A percentile compares a stretch with the other conserved stretches of the same genome.
phyloP scores from a whole-genome alignment of 2,329 filamentous ascomycete genomes.

The Diaporthe humulicola region DNA sequence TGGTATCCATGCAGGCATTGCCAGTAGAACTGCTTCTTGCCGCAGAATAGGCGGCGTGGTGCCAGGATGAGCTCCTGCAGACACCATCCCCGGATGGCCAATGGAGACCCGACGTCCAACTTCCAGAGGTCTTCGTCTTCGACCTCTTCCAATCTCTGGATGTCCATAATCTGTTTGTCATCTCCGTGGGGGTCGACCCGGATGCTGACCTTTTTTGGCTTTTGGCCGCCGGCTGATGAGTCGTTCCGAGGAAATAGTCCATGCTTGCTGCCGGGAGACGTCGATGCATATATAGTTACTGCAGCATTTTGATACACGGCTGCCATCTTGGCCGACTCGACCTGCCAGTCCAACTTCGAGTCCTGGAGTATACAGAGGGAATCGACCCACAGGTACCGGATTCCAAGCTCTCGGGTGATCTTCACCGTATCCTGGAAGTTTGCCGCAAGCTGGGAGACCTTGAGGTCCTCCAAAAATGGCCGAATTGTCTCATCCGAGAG shows the following conservation, averaged over 20 bases:
- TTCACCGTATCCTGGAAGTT: neutral
- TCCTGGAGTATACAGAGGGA: conserved; percentile 17
- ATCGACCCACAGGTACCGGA: conserved; percentile 20
- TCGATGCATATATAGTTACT: neutral
- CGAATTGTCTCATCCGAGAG: neutral
- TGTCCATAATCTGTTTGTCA: neutral
- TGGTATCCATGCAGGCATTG: neutral
- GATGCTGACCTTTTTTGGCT: neutral
- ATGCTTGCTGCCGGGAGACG: neutral
- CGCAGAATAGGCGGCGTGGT: neutral
- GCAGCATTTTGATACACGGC: neutral
- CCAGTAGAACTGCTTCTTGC: neutral
- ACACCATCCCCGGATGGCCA: neutral
- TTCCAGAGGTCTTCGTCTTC: neutral
- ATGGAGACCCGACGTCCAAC: neutral
- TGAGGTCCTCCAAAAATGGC: neutral
- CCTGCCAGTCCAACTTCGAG: neutral
- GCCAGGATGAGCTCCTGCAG: neutral
- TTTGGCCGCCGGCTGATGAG: neutral
- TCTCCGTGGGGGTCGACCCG: neutral
- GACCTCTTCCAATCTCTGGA: neutral
- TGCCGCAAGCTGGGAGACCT: neutral
- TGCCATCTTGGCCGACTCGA: neutral
- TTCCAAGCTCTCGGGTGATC: neutral
- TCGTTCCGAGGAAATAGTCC: neutral